Conservation (phyloP, 2,329 filamentous ascomycete species). For the Balansia obtecta region DNA sequence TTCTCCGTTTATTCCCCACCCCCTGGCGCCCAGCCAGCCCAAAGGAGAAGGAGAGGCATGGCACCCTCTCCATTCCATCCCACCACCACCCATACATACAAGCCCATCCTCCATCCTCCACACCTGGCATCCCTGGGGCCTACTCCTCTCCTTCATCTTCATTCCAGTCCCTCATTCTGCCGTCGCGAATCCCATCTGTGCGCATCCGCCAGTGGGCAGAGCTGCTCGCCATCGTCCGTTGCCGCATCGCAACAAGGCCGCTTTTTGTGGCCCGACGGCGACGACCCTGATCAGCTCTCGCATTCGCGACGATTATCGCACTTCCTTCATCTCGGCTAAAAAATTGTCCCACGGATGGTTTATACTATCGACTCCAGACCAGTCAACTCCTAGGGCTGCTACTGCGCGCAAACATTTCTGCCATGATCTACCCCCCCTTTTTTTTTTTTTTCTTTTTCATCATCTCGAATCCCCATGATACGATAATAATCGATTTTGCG, state of each 20-base stretch:
- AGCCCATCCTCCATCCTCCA: conserved; percentile 7
- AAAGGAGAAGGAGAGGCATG: neutral
- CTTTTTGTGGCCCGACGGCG: conserved; percentile 6
- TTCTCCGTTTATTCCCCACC: neutral
- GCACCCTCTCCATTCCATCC: neutral
- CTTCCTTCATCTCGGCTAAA: neutral
- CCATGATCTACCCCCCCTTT: neutral
- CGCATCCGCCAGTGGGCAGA: conserved; percentile 7
- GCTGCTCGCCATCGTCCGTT: conserved; percentile 2
- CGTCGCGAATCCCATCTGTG: conserved; percentile 10
- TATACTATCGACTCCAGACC: neutral
- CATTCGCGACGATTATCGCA: conserved; percentile 3
- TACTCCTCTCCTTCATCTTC: conserved; percentile 16
- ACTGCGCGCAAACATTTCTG: neutral
- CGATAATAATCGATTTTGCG: neutral
- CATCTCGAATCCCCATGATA: neutral
- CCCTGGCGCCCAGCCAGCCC: neutral
- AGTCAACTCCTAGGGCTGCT: neutral
- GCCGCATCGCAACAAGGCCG: neutral
- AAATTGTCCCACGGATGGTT: neutral
- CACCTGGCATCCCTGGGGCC: conserved; percentile 9
- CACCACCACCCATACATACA: conserved; percentile 9
- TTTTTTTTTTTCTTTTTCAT: neutral
- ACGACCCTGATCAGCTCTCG: conserved; percentile 1
- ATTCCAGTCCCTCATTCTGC: conserved; percentile 22